Conservation (phyloP, 164 flowering plant genomes). For the Brasenia schreberi region DNA sequence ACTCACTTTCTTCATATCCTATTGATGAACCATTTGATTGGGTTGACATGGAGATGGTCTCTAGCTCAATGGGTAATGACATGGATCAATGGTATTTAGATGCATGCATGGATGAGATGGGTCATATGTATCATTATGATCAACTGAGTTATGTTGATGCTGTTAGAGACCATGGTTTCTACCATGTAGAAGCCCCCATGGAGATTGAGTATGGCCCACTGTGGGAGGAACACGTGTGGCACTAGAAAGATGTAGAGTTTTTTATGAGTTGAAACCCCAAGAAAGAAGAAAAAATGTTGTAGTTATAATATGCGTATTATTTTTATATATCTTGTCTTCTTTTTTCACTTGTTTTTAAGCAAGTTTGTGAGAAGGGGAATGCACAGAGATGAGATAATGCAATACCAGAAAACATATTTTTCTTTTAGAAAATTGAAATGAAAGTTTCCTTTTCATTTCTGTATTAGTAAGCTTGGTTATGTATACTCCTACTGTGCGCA, state of each 20-base stretch:
- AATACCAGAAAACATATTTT: too few species aligned
- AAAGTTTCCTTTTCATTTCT: too few species aligned
- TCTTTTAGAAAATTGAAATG: too few species aligned
- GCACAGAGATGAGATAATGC: too few species aligned
- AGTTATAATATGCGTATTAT: too few species aligned
- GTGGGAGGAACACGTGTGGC: not conserved
- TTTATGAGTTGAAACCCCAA: too few species aligned
- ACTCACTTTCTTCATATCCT: constrained; percentile 2
- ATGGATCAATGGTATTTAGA: constrained; percentile 23
- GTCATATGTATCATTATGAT: not conserved
- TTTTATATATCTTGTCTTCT: too few species aligned
- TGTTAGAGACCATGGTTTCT: not conserved
- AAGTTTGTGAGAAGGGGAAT: too few species aligned
- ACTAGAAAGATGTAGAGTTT: not conserved
- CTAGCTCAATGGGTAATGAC: constrained; percentile 15
- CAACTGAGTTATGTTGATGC: not conserved
- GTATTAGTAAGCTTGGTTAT: too few species aligned
- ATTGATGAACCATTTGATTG: constrained; percentile 12
- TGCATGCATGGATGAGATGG: constrained; percentile 12
- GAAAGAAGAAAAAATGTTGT: too few species aligned
- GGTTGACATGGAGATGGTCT: constrained; percentile 21
- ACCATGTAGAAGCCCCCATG: not conserved
- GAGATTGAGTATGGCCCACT: not conserved
- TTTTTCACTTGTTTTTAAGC: too few species aligned
- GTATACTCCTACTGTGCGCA: too few species aligned